Conservation (phyloP, 805 yeast species). For the Alloascoidea africana region DNA sequence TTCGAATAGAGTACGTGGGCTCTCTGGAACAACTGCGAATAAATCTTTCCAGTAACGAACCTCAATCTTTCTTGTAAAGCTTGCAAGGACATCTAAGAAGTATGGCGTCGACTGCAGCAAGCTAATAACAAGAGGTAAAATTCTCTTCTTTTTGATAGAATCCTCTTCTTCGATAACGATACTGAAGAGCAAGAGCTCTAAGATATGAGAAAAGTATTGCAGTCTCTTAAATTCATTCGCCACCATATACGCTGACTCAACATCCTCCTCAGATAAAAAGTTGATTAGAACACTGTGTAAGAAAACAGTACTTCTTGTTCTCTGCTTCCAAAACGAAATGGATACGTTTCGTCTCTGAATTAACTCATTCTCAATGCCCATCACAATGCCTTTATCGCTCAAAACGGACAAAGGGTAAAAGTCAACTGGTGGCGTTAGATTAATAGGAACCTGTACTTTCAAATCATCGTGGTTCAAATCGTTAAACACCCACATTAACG, state of each 20-base stretch:
- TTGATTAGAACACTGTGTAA: neutral
- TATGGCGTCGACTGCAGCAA: conserved; percentile 20
- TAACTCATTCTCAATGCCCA: conserved; percentile 33
- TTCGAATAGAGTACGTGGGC: conserved; percentile 20
- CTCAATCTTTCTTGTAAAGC: conserved; percentile 45
- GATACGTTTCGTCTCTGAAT: conserved; percentile 17
- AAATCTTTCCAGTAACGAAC: conserved; percentile 33
- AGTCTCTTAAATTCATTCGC: conserved; percentile 16
- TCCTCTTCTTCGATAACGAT: conserved; percentile 13
- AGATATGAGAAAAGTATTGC: conserved; percentile 23
- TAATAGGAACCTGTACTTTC: conserved; percentile 8
- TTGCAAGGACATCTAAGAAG: conserved; percentile 21
- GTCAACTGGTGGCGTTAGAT: conserved; percentile 21
- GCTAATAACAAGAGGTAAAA: conserved; percentile 11
- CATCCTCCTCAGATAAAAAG: conserved; percentile 6
- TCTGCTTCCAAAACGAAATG: neutral
- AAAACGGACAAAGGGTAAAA: conserved; percentile 35
- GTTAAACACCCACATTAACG: neutral
- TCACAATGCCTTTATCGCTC: conserved; percentile 29
- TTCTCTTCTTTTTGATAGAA: conserved; percentile 7
- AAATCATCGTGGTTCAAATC: neutral
- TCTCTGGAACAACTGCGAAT: conserved; percentile 19
- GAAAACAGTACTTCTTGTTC: neutral
- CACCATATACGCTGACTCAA: conserved; percentile 6
- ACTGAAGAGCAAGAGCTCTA: conserved; percentile 23